Evolutionary conservation across 306 rosid species (phyloP), one percentile per base, ranked within the genome.

Genomic region (Fragaria vesca): DNA sequence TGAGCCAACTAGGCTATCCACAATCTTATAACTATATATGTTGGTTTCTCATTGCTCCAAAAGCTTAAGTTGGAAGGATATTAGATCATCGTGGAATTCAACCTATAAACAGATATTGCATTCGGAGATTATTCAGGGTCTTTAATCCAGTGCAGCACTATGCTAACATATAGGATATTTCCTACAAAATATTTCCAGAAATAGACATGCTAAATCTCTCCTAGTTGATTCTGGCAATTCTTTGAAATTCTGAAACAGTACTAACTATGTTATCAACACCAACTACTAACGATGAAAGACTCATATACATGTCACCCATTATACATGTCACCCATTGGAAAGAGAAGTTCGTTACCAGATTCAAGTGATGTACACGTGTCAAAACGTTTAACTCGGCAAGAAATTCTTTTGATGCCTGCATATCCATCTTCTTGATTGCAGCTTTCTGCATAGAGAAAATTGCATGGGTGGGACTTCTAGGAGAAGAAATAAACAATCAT

Each of bases 321-420:
- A 45, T 8, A 43, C 34, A 76, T 61, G 43, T 7, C 57, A 28
- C 12, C 40, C 54, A 51, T 82, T 43, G 65, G 6, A 43, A 81
- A 75, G 67, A 80, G 40, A 82, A 77, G 48, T 38, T 24, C 11
- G 66, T 54, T 88, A 93, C 98, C 98, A 93, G 83, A 85, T 93
- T 93, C 85, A 91, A 86, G 89, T 93, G 98, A 81, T 93, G 98
- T 60, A 93, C 95, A n/a, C 93, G 91, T 17, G 97, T 93, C 78
- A 93, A 81, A 81, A 93, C 97, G 61, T 88, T 88, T 85, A 93
- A 75, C 70, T 93, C 98, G 1, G 97, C 93, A 42, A 93, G 86
- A 85, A 93, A 93, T 84, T 93, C 98, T 73, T 77, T 87, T n/a
- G 98, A 69, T 74, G 98, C 97, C 81, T 90, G 93, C 86, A 88